These are phyloP conservation scores for Chlorella sp. DNA, from an alignment of 139 green algal genomes.

Conservation along the genomic window DNA sequence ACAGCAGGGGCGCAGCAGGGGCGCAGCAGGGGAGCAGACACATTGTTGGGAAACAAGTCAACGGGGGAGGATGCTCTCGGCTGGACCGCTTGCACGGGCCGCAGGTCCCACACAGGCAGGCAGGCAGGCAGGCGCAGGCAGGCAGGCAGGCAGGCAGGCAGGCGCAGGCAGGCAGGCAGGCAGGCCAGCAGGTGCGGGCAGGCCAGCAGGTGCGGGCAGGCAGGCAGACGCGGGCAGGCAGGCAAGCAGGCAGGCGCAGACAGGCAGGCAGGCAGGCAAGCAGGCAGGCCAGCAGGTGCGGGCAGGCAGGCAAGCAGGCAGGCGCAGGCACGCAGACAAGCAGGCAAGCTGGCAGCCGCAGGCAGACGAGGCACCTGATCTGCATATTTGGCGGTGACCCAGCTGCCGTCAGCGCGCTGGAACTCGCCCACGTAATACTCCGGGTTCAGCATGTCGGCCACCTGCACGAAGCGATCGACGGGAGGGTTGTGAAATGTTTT, in stretches of 20 bases:
- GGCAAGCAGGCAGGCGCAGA: neutral
- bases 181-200: no score
- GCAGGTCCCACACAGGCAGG: no score
- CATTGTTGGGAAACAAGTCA: no score
- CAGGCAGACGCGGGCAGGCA: no score
- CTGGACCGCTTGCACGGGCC: no score
- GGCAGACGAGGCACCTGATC: constrained; percentile 40
- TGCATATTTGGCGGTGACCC: constrained; percentile 57
- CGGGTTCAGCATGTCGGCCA: constrained; percentile 76
- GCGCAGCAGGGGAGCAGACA: no score
- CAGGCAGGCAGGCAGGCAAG: neutral
- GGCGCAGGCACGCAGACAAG: no score
- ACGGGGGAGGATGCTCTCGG: no score
- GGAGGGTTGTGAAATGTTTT: no score
- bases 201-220: no score
- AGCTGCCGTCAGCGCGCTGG: constrained; percentile 38
- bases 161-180: neutral
- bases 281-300: neutral
- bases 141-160: neutral
- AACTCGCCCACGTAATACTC: constrained; percentile 74
- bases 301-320: neutral
- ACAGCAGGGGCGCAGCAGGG: no score
- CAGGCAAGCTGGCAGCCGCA: neutral
- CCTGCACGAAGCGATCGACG: constrained; percentile 41
- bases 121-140: neutral